Evolutionary conservation across 2,329 filamentous ascomycete genomes (phyloP), one percentile per base, ranked within the genome.

Genomic region (Triangularia verruculosa): DNA sequence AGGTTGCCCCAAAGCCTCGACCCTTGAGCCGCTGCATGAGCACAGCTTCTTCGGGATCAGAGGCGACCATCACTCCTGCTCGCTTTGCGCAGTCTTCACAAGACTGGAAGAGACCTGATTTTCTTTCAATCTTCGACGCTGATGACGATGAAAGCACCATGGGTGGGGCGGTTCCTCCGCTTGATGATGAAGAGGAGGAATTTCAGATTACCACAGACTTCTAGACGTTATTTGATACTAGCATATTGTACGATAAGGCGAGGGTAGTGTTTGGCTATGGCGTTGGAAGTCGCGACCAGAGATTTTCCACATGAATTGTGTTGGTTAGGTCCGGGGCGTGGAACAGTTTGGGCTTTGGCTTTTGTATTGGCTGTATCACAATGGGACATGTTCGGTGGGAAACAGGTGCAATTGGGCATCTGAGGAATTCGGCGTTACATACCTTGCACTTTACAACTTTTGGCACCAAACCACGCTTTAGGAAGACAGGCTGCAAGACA

Each of bases 111-210:
- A 75, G 62, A 67, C 83, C 85, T 0, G 78, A 81, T 2, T 87
- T 88, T 69, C 74, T 86, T 53, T 82, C 80, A 13, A 85, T 88
- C 22, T 88, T 89, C 69, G 81, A 86, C 24, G 73, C 74, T 3
- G 77, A 79, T 22, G 71, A 76, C n/a, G 79, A 80, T 3, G 80
- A 82, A 6, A 78, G 81, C n/a, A 75, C 78, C 13, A 76, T 79
- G 12, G 71, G 76, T 11, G 76, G 73, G 8, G 72, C 70, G 24
- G 70, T 77, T 53, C 70, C 77, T 65, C 72, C 57, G 70, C 70
- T 72, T 63, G 72, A 77, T 13, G 80, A 81, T 3, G 77, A 83
- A 3, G 83, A 84, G 17, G 83, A 85, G 6, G 81, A 84, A 28
- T 87, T 88, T 68, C 80, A 87, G 72, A 74, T 88, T 66, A 80